Evolutionary conservation across 805 yeast species (phyloP), one percentile per base, ranked within the genome.

Genomic region (Wickerhamiella kazuoi): DNA sequence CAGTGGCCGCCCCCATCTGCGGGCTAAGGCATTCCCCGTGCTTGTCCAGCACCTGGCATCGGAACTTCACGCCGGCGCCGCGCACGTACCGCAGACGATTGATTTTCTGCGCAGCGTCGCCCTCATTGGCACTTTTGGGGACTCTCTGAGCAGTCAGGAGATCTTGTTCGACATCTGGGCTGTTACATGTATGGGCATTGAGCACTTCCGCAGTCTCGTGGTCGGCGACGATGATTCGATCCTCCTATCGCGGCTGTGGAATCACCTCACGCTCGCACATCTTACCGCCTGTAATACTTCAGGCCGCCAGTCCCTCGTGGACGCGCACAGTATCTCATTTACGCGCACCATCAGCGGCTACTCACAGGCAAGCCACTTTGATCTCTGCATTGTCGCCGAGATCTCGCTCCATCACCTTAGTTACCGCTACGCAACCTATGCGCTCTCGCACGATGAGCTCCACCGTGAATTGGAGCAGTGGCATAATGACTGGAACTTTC

Each of bases 301-400:
- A 2, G 87, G 87, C 8, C 54, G 84, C 48, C 64, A 66, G 71
- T 68, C 76, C 53, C 56, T 74, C 20, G 54, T 78, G 6, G 82
- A 76, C 50, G 74, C 69, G 42, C 60, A 68, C 19, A 60, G 82
- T 30, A 53, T 76, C 34, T 72, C 71, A 42, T 68, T 71, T 42
- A 73, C 81, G 44, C 64, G 73, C 8, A 65, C 71, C 17, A 68
- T 77, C 1, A 57, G 76, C 36, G 71, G 73, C 30, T 55, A 72
- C 30, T 63, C 74, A 3, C 62, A 70, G 28, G 71, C 84, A 2
- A 76, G 84, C 4, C 77, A 78, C 50, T 80, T 79, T 53, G 93
- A 80, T 52, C 82, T 80, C n/a, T 59, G 90, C 42, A 77, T 80
- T 72, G 76, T 79, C 6, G 76, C 83, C 31, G 93, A 80, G 54